Conservation (phyloP, 2,329 filamentous ascomycete species). For the Verticillium albo-atrum region DNA sequence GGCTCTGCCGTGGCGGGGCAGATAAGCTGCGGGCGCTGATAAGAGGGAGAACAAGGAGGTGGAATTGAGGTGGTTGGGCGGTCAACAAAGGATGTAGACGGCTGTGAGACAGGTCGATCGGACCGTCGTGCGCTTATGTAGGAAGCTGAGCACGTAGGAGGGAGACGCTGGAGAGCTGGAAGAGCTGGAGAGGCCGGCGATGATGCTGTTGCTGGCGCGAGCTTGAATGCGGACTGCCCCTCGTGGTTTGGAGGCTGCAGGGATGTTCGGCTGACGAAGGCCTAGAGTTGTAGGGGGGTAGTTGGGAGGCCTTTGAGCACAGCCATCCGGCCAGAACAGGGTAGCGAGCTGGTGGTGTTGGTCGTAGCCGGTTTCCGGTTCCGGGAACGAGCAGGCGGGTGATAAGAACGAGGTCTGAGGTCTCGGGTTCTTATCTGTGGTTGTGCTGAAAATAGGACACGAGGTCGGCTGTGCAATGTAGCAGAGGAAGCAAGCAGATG, state of each 20-base stretch:
- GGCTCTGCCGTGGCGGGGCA: background rate
- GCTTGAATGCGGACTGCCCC: background rate
- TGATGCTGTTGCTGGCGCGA: background rate
- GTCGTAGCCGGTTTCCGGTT: background rate
- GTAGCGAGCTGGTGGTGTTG: background rate
- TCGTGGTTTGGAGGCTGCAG: background rate
- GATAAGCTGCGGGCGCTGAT: background rate
- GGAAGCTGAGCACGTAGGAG: background rate
- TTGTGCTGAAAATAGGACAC: slow-evolving; percentile 1
- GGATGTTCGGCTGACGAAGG: background rate
- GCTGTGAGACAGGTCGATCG: background rate
- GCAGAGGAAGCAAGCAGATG: background rate
- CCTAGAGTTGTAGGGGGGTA: slow-evolving; percentile 1
- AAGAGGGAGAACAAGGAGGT: background rate
- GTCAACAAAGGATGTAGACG: background rate
- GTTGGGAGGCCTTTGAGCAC: slow-evolving; percentile 12
- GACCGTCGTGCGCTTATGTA: background rate
- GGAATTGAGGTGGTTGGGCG: background rate
- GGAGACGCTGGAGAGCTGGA: too few species aligned
- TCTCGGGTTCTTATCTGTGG: slow-evolving; percentile 1
- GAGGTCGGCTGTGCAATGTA: background rate
- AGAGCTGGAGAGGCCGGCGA: background rate
- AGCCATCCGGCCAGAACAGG: slow-evolving; percentile 10
- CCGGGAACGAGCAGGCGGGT: background rate
- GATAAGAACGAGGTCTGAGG: background rate